Base-by-base conservation (phyloP, 371 early-diverging fungal genomes). In the Circinella minor region DNA sequence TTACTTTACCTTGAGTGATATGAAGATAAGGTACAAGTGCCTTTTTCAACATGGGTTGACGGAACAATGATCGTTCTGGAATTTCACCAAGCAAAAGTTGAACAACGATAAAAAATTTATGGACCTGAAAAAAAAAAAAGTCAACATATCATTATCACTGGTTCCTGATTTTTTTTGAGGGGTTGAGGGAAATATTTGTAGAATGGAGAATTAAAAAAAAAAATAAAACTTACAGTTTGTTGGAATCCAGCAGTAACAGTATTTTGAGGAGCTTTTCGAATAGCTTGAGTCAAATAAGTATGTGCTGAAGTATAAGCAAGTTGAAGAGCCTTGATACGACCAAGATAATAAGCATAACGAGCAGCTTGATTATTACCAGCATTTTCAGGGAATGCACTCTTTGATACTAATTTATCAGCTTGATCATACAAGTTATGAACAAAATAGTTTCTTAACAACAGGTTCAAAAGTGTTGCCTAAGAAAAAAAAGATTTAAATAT, bases 31-130 rank as follows among this genome's bases (percentile, higher is more conserved):
- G 98, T 57, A 84, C 77, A 65, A 99, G 81, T 4, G 96, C 86
- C 81, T 91, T 93, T 63, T 90, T 88, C 72, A 99, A 81, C 47
- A 89, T 86, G 4, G 95, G 92, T 71, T 94, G 90, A 68, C 96
- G 87, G 88, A 99, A 98, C 39, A 95, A 75, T 20, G 95, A 89
- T 67, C 98, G 88, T 74, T 97, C 98, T 20, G 98, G 98, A 66
- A 99, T 95, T 73, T 99, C 98, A 36, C 99, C 99, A 92, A 97
- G 95, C 74, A 99, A 80, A 65, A 99, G 81, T 78, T 97, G 97
- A 11, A 99, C 98, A 73, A 98, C 95, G 67, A 98, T 94, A 59
- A 92, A 89, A 51, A 97, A 88, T 82, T 99, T 99, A 83, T 96
- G 83, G 48, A 91, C 92, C 92, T 91, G 43, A 43, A 11, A 43